Evolutionary conservation across 1,284 basidiomycete species (phyloP).

Genomic region (Apiotrichum montevideense): DNA sequence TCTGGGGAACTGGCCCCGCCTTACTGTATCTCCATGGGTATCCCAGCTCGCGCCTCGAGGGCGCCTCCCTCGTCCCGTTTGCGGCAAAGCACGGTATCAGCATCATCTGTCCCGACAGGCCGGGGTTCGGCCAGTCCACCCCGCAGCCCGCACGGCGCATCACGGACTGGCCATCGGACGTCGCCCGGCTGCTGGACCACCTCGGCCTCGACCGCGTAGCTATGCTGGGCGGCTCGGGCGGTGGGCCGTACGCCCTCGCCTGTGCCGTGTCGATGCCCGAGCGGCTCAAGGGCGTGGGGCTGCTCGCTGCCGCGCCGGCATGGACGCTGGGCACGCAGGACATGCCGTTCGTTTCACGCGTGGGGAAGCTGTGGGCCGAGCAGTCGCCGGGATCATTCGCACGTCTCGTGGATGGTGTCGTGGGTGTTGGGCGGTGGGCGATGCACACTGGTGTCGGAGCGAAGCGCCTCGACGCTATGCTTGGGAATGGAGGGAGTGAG

Average conservation of each 20-base stretch:
- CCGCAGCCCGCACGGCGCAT: neutral
- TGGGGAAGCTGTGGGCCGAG: too few species aligned
- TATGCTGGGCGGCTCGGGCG: constrained; percentile 10
- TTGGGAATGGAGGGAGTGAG: too few species aligned
- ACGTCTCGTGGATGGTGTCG: too few species aligned
- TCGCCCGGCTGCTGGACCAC: constrained; percentile 4
- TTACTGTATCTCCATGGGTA: constrained; percentile 15
- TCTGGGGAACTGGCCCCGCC: constrained; percentile 2
- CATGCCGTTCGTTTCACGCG: too few species aligned
- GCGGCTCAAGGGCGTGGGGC: neutral
- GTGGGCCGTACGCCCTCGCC: constrained; percentile 14
- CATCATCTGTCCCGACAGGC: constrained; percentile 13
- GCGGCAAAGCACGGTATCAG: neutral
- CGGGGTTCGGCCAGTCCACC: constrained; percentile 11
- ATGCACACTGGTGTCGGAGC: too few species aligned
- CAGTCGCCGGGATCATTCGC: too few species aligned
- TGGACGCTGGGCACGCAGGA: neutral
- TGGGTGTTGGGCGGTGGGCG: too few species aligned
- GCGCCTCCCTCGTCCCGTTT: neutral
- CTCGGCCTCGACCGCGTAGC: neutral
- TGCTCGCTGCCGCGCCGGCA: constrained; percentile 11
- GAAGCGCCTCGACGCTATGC: too few species aligned
- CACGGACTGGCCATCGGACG: constrained; percentile 1
- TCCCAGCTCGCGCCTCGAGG: constrained; percentile 13
- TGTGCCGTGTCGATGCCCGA: neutral